These are phyloP conservation scores for Amanita phalloides DNA, from an alignment of 768 basidiomycete genomes.

Conservation along the genomic window DNA sequence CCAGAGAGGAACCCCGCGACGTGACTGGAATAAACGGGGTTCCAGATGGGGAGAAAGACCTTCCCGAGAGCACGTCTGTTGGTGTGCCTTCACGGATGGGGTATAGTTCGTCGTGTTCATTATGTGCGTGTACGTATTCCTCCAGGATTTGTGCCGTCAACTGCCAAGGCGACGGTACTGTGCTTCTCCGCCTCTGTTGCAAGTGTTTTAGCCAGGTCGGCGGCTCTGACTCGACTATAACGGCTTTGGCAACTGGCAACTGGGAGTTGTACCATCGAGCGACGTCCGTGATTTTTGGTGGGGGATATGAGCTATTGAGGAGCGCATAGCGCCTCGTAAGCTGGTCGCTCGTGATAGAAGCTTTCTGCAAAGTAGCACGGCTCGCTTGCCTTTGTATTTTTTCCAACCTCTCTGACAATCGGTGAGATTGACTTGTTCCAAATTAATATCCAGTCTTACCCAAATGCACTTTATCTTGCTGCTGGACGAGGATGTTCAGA, in stretches of 20 bases:
- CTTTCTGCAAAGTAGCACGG: conserved; percentile 50
- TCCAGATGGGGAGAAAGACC: conserved; percentile 10
- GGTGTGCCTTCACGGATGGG: conserved; percentile 12
- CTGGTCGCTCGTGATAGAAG: conserved; percentile 53
- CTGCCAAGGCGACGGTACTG: conserved; percentile 41
- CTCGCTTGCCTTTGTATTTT: conserved; percentile 39
- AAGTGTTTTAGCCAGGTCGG: conserved; percentile 67
- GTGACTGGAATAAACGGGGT: conserved; percentile 13
- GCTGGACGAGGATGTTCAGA: conserved; percentile 38
- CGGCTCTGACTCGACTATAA: conserved; percentile 57
- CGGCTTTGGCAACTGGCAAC: conserved; percentile 31
- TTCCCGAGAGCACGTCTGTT: conserved; percentile 12
- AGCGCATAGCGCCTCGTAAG: conserved; percentile 53
- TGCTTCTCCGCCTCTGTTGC: conserved; percentile 28
- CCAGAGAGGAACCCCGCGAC: conserved; percentile 25
- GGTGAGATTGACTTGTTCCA: background rate
- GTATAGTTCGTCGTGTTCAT: conserved; percentile 11
- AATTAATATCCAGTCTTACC: conserved; percentile 26
- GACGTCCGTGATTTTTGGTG: conserved; percentile 27
- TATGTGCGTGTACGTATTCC: conserved; percentile 42
- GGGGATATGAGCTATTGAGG: conserved; percentile 29
- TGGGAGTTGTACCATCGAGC: conserved; percentile 53
- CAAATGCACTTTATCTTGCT: conserved; percentile 46
- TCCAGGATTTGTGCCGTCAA: conserved; percentile 62
- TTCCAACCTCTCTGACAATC: conserved; percentile 35